Percentiles rank a stretch among this genome's conserved stretches.
Conservation (phyloP, 140 eudicot species). For the Erigeron philadelphicus region DNA sequence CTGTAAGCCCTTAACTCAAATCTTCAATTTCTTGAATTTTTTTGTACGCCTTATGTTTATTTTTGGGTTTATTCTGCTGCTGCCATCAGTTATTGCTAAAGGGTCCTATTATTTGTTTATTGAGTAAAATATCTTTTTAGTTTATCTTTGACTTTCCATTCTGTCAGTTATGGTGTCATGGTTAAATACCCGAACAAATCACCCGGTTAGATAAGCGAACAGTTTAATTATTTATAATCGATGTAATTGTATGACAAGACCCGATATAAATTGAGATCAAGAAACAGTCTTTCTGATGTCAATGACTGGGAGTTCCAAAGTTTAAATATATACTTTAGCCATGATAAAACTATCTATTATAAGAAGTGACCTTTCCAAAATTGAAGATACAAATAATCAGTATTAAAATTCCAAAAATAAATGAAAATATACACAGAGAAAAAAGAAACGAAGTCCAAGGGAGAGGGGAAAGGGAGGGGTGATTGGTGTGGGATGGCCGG, state of each 20-base stretch:
- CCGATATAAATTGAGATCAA: background rate
- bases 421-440: no score
- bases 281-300: background rate
- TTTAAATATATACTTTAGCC: no score
- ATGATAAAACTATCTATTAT: no score
- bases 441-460: no score
- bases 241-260: background rate
- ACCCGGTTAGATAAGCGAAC: background rate
- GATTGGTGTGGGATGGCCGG: no score
- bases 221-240: background rate
- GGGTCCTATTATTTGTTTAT: slow-evolving; percentile 15
- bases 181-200: background rate
- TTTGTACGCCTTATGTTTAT: background rate
- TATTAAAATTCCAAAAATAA: no score
- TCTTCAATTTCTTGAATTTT: background rate
- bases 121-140: background rate
- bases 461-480: no score
- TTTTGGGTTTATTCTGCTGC: background rate
- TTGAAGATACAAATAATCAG: no score
- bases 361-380: no score
- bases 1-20: slow-evolving; percentile 45
- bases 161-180: slow-evolving; percentile 7
- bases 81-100: slow-evolving; percentile 13
- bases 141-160: slow-evolving; percentile 13
- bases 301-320: background rate